Evolutionary conservation across 179 eudicot genomes (phyloP).

Genomic region (Amaranthus tricolor): DNA sequence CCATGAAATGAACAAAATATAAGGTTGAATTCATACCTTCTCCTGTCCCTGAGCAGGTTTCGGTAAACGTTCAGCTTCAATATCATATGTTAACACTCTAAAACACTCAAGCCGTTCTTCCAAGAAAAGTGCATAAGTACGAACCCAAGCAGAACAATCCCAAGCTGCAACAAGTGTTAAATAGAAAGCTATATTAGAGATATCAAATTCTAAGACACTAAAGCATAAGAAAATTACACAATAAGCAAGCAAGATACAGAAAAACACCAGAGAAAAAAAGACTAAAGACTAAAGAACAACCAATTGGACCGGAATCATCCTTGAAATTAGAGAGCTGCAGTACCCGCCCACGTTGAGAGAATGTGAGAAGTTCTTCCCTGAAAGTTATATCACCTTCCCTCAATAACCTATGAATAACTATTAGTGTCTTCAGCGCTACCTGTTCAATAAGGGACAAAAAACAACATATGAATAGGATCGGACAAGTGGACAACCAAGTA

Average conservation of each 20-base stretch:
- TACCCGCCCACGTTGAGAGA: conserved; percentile 73
- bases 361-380: conserved; percentile 77
- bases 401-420: conserved; percentile 72
- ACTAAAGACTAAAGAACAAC: conserved; percentile 39
- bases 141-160: conserved; percentile 97
- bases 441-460: conserved; percentile 26
- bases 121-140: conserved; percentile 80
- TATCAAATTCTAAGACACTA: neutral
- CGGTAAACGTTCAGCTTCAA: conserved; percentile 85
- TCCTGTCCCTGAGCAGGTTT: conserved; percentile 73
- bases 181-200: neutral
- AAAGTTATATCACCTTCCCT: conserved; percentile 96
- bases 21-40: conserved; percentile 43
- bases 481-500: neutral
- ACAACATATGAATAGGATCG: conserved; percentile 2
- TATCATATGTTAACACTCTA: conserved; percentile 76
- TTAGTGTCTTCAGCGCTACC: conserved; percentile 88
- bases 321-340: conserved; percentile 77
- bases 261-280: neutral
- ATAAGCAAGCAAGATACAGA: neutral
- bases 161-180: conserved; percentile 54
- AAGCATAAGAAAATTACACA: neutral
- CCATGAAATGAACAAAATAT: too few relatives aligned
- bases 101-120: conserved; percentile 93
- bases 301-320: conserved; percentile 91